Conservation (phyloP, 1,284 basidiomycete species). For the Termitomyces sp. region DNA sequence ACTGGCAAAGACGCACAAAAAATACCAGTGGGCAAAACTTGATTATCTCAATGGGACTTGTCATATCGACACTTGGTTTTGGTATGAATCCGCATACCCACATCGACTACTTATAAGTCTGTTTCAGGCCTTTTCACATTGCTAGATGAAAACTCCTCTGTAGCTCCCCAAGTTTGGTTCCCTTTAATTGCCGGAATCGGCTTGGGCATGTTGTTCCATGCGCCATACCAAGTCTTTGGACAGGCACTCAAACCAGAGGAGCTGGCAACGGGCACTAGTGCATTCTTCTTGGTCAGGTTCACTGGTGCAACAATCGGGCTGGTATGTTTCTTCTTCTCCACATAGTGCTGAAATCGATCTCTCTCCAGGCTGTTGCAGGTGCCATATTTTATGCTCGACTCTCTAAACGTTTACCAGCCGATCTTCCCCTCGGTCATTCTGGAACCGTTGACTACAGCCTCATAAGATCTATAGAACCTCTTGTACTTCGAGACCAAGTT, state of each 20-base stretch:
- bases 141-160: slow-evolving; percentile 47
- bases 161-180: slow-evolving; percentile 44
- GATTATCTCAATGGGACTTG: slow-evolving; percentile 57
- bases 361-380: slow-evolving; percentile 63
- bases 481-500: slow-evolving; percentile 35
- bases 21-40: slow-evolving; percentile 61
- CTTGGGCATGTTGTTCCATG: slow-evolving; percentile 75
- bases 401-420: slow-evolving; percentile 42
- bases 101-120: slow-evolving; percentile 14
- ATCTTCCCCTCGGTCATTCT: slow-evolving; percentile 35
- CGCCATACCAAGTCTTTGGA: slow-evolving; percentile 74
- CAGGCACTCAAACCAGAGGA: slow-evolving; percentile 57
- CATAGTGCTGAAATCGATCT: slow-evolving; percentile 9
- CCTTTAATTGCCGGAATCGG: slow-evolving; percentile 72
- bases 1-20: slow-evolving; percentile 50
- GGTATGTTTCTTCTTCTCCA: slow-evolving; percentile 37
- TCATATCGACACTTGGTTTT: slow-evolving; percentile 64
- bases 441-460: slow-evolving; percentile 50
- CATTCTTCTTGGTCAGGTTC: slow-evolving; percentile 79
- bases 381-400: slow-evolving; percentile 61
- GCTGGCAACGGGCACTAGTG: slow-evolving; percentile 73
- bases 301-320: slow-evolving; percentile 76
- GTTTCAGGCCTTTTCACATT: slow-evolving; percentile 58
- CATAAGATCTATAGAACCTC: slow-evolving; percentile 42
- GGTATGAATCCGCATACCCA: slow-evolving; percentile 40